A percentile compares a stretch with the other conserved stretches of the same genome.
Evolutionary conservation across 148 eudicot genomes (phyloP).

Genomic region (Diospyros lotus): DNA sequence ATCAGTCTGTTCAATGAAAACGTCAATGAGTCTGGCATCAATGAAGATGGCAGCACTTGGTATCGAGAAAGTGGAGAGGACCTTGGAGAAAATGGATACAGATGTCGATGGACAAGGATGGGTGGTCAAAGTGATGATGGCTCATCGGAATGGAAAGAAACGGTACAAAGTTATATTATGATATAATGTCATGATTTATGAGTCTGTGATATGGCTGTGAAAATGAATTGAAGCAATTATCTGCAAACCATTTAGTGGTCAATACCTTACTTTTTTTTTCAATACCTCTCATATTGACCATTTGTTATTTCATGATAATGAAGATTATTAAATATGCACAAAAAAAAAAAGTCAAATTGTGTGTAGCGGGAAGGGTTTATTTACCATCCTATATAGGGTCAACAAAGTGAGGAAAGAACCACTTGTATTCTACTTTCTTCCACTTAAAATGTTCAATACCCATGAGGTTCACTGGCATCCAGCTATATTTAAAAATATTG

Average conservation of each 20-base stretch:
- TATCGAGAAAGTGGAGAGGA: constrained; percentile 83
- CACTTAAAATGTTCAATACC: too few species aligned
- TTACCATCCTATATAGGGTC: too few species aligned
- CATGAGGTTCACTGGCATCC: too few species aligned
- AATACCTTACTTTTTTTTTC: not conserved
- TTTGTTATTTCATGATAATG: not conserved
- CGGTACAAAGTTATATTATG: constrained; percentile 42
- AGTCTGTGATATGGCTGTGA: not conserved
- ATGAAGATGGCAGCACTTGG: constrained; percentile 97
- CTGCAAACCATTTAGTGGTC: not conserved
- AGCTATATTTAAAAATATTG: too few species aligned
- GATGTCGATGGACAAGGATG: constrained; percentile 96
- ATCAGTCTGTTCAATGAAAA: constrained; percentile 68
- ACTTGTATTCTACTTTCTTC: too few species aligned
- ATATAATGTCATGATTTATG: not conserved
- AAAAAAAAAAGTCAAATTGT: too few species aligned
- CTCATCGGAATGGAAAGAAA: constrained; percentile 94
- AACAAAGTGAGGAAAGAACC: too few species aligned
- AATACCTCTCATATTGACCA: not conserved
- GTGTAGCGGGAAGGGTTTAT: too few species aligned
- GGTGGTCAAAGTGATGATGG: constrained; percentile 85
- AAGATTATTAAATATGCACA: not conserved
- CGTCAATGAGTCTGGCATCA: constrained; percentile 69
- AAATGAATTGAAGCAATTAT: not conserved
- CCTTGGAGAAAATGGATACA: constrained; percentile 86